These are phyloP conservation scores for Pseudocercospora crystallina DNA, from an alignment of 2,329 filamentous ascomycete species.

Conservation along the genomic window DNA sequence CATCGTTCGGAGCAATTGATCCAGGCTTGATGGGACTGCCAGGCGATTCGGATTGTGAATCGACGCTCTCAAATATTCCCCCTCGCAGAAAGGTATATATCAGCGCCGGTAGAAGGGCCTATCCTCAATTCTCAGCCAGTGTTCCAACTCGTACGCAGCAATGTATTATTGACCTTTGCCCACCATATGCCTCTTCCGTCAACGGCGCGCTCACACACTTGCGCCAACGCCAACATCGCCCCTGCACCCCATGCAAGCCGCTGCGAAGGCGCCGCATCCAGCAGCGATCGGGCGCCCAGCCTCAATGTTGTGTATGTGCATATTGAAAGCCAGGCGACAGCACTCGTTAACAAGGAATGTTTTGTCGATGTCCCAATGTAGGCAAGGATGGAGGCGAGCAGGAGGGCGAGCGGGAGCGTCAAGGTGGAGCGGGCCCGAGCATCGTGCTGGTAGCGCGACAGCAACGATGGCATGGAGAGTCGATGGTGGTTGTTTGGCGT, in stretches of 20 bases:
- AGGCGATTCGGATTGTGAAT: constrained; percentile 1
- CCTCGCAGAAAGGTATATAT: constrained; percentile 22
- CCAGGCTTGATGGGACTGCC: background rate
- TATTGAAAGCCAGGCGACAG: constrained; percentile 44
- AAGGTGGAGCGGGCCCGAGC: constrained; percentile 14
- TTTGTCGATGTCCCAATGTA: constrained; percentile 16
- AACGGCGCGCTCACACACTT: constrained; percentile 47
- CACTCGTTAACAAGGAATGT: constrained; percentile 40
- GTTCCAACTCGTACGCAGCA: constrained; percentile 3
- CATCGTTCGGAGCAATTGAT: constrained; percentile 16
- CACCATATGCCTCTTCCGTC: constrained; percentile 46
- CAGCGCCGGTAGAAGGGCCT: constrained; percentile 32
- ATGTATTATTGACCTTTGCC: constrained; percentile 41
- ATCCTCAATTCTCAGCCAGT: constrained; percentile 26
- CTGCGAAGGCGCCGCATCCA: constrained; percentile 28
- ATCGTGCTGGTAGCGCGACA: constrained; percentile 27
- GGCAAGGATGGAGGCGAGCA: constrained; percentile 32
- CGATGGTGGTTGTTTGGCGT: background rate
- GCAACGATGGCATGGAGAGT: constrained; percentile 24
- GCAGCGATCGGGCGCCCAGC: constrained; percentile 29
- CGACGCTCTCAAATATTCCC: constrained; percentile 18
- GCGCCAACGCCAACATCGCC: constrained; percentile 42
- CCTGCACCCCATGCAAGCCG: constrained; percentile 42
- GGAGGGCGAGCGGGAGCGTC: constrained; percentile 36
- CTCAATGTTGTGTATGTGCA: constrained; percentile 38